phyloP scores from a whole-genome alignment of 176 grass and related monocot species.

The Lolium multiflorum region DNA sequence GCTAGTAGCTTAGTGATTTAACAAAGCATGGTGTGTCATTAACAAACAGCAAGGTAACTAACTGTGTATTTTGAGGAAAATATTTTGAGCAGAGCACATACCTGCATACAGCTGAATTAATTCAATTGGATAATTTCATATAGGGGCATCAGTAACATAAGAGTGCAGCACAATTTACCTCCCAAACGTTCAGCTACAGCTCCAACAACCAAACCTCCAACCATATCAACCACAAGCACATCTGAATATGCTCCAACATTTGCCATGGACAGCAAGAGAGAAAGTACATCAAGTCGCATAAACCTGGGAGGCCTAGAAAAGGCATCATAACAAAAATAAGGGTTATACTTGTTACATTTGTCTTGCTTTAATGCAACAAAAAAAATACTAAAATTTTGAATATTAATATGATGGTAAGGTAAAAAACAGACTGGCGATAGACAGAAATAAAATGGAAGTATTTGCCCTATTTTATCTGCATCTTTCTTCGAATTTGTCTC shows the following conservation, averaged over 20 bases:
- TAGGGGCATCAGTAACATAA: conserved; percentile 18
- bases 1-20: neutral
- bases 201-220: conserved; percentile 85
- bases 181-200: conserved; percentile 88
- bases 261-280: conserved; percentile 84
- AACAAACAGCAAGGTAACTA: neutral
- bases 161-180: conserved; percentile 55
- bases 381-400: conserved; percentile 16
- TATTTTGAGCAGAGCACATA: neutral
- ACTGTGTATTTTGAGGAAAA: neutral
- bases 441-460: conserved; percentile 2
- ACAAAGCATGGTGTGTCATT: neutral
- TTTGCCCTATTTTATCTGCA: conserved; percentile 78
- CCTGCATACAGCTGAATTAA: neutral
- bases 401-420: conserved; percentile 9
- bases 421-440: neutral
- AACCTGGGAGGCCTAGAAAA: conserved; percentile 55
- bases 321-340: conserved; percentile 37
- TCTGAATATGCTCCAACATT: conserved; percentile 87
- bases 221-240: conserved; percentile 81
- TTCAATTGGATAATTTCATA: conserved; percentile 4
- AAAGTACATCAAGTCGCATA: conserved; percentile 86
- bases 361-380: neutral
- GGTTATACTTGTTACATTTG: neutral
- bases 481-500: conserved; percentile 96